A percentile compares a stretch with the other conserved stretches of the same genome.
phyloP scores from a whole-genome alignment of 177 flowering plant species.

The Telopea speciosissima region DNA sequence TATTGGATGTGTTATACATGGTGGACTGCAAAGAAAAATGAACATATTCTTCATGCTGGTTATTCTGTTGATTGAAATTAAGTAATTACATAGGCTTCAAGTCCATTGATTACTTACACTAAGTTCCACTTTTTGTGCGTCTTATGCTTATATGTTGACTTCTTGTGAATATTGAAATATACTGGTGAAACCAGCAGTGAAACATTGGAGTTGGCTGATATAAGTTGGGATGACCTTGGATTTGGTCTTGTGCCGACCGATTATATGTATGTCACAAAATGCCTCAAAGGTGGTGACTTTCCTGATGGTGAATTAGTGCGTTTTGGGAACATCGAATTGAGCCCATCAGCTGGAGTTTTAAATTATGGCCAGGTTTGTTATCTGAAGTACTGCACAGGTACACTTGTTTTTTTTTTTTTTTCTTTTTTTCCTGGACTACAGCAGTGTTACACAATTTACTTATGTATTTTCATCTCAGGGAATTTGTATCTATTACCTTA shows the following conservation, averaged over 20 bases:
- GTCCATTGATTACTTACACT: background rate
- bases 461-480: too few relatives aligned
- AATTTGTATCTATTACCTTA: too few relatives aligned
- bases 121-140: background rate
- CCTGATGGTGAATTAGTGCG: conserved; percentile 52
- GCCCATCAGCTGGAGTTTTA: conserved; percentile 67
- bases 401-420: background rate
- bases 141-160: background rate
- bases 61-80: background rate
- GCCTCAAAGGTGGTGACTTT: conserved; percentile 36
- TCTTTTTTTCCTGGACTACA: background rate
- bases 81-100: background rate
- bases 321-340: conserved; percentile 66
- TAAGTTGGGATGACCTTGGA: conserved; percentile 71
- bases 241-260: conserved; percentile 58
- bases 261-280: conserved; percentile 65
- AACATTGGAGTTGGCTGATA: conserved; percentile 32
- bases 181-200: conserved; percentile 15
- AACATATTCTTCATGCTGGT: background rate
- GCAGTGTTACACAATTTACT: background rate
- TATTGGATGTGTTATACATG: background rate
- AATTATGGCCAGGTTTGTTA: conserved; percentile 69
- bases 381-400: background rate
- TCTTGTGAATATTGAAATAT: conserved; percentile 3
- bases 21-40: background rate